A percentile compares a stretch with the other conserved stretches of the same genome.
These are phyloP conservation scores for Metarhizium anisopliae DNA, from an alignment of 2,329 filamentous ascomycete genomes.

Conservation along the genomic window DNA sequence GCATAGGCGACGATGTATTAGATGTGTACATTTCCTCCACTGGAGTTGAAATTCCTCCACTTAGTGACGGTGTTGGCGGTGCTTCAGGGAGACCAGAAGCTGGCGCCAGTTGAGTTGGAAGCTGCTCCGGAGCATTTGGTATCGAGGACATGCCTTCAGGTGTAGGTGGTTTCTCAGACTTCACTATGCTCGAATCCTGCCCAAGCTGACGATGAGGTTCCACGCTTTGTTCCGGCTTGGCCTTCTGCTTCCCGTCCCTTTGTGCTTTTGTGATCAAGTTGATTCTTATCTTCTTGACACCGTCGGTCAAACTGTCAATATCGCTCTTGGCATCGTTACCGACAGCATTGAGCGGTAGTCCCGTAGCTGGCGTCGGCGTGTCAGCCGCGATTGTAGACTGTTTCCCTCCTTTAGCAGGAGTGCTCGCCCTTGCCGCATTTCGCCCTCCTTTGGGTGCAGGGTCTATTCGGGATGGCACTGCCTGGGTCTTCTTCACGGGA, in stretches of 20 bases:
- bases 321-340: constrained; percentile 23
- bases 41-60: constrained; percentile 16
- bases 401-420: constrained; percentile 11
- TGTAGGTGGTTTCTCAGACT: not conserved
- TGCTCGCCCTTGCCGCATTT: constrained; percentile 26
- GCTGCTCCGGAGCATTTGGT: not conserved
- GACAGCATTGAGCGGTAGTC: constrained; percentile 1
- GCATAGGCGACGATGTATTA: constrained; percentile 11
- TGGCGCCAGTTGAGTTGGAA: not conserved
- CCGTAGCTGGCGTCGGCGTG: constrained; percentile 7
- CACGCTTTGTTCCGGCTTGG: constrained; percentile 11
- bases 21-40: constrained; percentile 15
- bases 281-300: constrained; percentile 56
- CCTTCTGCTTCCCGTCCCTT: constrained; percentile 40
- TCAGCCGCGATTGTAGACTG: constrained; percentile 8
- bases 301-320: constrained; percentile 45
- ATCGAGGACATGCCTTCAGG: not conserved
- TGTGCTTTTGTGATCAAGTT: constrained; percentile 51
- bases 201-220: not conserved
- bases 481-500: constrained; percentile 52
- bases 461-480: constrained; percentile 35
- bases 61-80: constrained; percentile 14
- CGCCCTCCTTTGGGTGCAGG: constrained; percentile 21
- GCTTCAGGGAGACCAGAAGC: constrained; percentile 9
- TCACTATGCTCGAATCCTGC: not conserved